These are phyloP conservation scores for Aspergillus hortae DNA, from an alignment of 2,329 filamentous ascomycete genomes.

Conservation along the genomic window DNA sequence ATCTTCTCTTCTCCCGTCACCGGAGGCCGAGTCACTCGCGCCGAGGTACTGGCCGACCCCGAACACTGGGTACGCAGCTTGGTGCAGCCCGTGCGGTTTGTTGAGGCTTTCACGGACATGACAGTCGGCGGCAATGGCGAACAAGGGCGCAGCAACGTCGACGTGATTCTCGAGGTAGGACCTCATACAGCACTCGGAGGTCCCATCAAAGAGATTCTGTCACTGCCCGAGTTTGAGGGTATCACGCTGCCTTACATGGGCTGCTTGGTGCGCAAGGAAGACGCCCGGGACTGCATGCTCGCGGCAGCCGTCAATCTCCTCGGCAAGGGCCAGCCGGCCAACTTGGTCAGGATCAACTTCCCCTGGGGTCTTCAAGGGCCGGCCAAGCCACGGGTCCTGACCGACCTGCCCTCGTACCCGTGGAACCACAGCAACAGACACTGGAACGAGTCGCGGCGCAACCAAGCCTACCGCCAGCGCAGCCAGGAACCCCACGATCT, in stretches of 20 bases:
- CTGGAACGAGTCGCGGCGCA: constrained; percentile 7
- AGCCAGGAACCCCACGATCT: neutral
- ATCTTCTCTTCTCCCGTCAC: constrained; percentile 15
- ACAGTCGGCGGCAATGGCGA: constrained; percentile 3
- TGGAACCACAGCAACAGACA: constrained; percentile 12
- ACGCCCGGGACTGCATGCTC: too few relatives aligned
- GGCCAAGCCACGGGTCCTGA: constrained; percentile 1
- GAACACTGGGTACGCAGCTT: constrained; percentile 20
- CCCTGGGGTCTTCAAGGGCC: too few relatives aligned
- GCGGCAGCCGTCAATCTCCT: too few relatives aligned
- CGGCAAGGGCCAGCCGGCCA: too few relatives aligned
- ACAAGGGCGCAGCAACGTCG: too few relatives aligned
- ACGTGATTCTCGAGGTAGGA: too few relatives aligned
- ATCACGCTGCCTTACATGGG: too few relatives aligned
- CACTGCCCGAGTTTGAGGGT: too few relatives aligned
- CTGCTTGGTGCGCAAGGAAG: too few relatives aligned
- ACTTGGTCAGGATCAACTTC: too few relatives aligned
- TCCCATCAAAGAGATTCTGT: too few relatives aligned
- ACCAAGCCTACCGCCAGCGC: constrained; percentile 3
- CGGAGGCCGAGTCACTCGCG: constrained; percentile 1
- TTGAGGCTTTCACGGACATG: constrained; percentile 4
- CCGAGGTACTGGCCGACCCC: neutral
- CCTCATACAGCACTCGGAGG: too few relatives aligned
- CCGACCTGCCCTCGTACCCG: constrained; percentile 11
- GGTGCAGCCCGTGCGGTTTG: constrained; percentile 15